phyloP scores from a whole-genome alignment of 225 moss, liverwort and hornwort species.

The Pseudoscleropodium purum region DNA sequence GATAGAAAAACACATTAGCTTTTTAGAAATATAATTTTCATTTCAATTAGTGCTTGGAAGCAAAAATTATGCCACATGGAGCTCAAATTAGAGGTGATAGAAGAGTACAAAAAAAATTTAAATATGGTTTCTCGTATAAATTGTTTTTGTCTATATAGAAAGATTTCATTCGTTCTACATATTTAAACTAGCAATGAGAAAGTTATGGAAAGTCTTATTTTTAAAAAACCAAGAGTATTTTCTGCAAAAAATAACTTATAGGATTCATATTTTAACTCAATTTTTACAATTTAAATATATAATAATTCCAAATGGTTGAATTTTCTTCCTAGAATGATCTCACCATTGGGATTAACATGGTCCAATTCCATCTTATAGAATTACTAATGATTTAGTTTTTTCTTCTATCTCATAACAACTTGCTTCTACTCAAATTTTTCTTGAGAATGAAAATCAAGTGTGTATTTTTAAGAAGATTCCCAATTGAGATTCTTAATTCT shows the following conservation, averaged over 20 bases:
- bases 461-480: rapidly evolving
- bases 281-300: neutral
- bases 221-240: neutral
- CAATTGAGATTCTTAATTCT: neutral
- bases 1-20: too few relatives aligned
- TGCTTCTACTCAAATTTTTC: neutral
- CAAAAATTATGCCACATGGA: neutral
- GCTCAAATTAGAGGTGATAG: rapidly evolving
- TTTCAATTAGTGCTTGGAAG: rapidly evolving
- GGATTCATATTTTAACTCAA: neutral
- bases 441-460: neutral
- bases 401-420: rapidly evolving
- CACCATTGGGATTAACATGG: too few relatives aligned
- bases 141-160: neutral
- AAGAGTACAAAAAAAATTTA: neutral
- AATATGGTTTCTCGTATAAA: neutral
- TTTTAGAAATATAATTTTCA: neutral
- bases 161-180: neutral
- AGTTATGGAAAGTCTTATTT: neutral
- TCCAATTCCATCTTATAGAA: neutral
- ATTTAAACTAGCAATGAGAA: neutral
- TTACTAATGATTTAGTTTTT: neutral
- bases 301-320: neutral
- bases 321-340: neutral
- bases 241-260: neutral